Conservation (phyloP, 208 protist species). For the Balamuthia mandrillaris region DNA sequence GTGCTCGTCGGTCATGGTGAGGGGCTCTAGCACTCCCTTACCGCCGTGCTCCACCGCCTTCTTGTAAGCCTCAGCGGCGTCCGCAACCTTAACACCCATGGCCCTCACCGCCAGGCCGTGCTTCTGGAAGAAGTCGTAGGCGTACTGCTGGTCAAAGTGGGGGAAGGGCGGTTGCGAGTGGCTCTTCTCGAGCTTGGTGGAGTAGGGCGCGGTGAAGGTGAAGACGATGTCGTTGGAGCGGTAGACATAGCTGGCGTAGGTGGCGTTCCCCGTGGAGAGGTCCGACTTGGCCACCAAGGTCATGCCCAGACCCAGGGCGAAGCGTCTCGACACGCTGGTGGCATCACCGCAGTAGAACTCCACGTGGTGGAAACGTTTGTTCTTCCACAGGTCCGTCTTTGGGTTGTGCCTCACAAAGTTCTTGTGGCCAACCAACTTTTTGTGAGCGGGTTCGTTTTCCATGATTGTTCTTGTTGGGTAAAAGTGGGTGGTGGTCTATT, state of each 20-base stretch:
- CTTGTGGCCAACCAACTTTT: background rate
- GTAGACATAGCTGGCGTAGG: conserved; percentile 3
- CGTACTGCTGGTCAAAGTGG: background rate
- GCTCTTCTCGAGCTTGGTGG: background rate
- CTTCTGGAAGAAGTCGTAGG: background rate
- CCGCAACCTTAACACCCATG: background rate
- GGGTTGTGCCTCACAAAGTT: conserved; percentile 34
- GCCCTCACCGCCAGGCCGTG: background rate
- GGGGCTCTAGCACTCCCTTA: background rate
- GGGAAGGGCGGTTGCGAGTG: background rate
- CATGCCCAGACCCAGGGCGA: background rate
- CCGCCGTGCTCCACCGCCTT: conserved; percentile 8
- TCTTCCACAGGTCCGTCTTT: background rate
- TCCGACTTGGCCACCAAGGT: conserved; percentile 18
- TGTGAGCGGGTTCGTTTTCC: background rate
- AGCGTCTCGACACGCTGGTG: conserved; percentile 5
- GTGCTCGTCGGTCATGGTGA: background rate
- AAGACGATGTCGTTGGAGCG: background rate
- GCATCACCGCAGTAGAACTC: conserved; percentile 15
- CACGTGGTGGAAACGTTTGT: conserved; percentile 1
- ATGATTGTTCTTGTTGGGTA: background rate
- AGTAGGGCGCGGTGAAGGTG: conserved; percentile 18
- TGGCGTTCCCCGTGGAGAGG: background rate
- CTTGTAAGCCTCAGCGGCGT: conserved; percentile 1
- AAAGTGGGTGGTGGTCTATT: background rate